Evolutionary conservation across 306 rosid species (phyloP), one percentile per base, ranked within the genome.

Genomic region (Sophora flavescens): DNA sequence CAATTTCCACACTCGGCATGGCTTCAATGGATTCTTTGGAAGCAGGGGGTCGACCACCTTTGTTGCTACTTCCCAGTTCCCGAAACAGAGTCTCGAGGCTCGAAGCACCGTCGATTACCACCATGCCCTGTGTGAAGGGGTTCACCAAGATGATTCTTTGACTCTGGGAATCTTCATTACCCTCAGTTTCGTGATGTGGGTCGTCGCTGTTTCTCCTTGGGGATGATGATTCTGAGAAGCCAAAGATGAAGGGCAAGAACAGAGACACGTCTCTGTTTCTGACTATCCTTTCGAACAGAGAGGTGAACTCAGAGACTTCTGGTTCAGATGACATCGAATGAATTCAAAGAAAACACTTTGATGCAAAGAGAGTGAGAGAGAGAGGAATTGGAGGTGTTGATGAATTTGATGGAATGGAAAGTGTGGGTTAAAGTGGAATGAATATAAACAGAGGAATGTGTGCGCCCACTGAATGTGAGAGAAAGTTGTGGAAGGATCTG

Each of bases 11-110:
- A 16, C 74, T 22, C 0, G 78, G 71, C 89, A 94, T 63, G 65
- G 90, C 90, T 3, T 87, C 87, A 0, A 92, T 84, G 5, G 97
- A 90, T 8, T 90, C 91, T 79, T 86, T 89, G 0, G 98, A 83
- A 14, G 98, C 97, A 14, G 98, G 98, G 0, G 93, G 92, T 5
- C 44, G 89, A 35, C 91, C 92, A 16, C 38, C 72, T 64, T 91
- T 91, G 39, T 3, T 14, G 22, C 22, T 22, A 3, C 0, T 22
- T 5, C 77, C 87, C 4, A 88, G 28, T 0, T 84, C 87, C 0
- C 69, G 89, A 8, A 94, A 39, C 66, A 94, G 83, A 2, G 82
- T 76, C 4, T 89, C 93, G 1, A 93, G 62, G 36, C 78, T 78
- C 0, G 93, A 76, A 28, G 78, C 76, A 2, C 89, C 92, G 9